Evolutionary conservation across 2,329 filamentous ascomycete species (phyloP).

Genomic region (Aspergillus ochraceoroseus): DNA sequence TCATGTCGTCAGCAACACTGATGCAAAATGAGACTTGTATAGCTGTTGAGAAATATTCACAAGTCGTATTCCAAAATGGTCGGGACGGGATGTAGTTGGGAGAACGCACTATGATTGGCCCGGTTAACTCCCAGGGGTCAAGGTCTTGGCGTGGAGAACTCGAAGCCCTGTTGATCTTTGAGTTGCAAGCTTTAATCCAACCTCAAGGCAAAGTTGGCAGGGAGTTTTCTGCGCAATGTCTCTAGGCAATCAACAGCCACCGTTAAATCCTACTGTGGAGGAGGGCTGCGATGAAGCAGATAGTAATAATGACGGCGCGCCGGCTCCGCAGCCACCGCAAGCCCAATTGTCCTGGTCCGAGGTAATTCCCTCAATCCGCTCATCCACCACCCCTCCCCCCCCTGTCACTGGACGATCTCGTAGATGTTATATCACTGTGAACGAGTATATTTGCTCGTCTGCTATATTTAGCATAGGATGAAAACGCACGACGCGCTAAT

Average conservation of each 20-base stretch:
- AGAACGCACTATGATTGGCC: conserved; percentile 3
- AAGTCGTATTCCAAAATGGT: too few species aligned
- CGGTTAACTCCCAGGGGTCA: neutral
- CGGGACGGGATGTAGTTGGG: neutral
- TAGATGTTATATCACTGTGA: neutral
- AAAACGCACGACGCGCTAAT: neutral
- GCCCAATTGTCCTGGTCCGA: conserved; percentile 20
- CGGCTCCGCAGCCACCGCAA: neutral
- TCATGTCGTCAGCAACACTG: too few species aligned
- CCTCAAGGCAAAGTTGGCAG: conserved; percentile 10
- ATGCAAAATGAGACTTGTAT: too few species aligned
- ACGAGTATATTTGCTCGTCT: too few species aligned
- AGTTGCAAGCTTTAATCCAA: conserved; percentile 14
- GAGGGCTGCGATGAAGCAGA: conserved; percentile 13
- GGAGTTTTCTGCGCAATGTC: conserved; percentile 9
- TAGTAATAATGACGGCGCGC: neutral
- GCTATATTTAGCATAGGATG: too few species aligned
- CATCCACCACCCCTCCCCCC: conserved; percentile 3
- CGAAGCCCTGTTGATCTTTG: neutral
- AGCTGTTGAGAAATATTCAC: too few species aligned
- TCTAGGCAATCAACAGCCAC: neutral
- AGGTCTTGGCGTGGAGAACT: conserved; percentile 11
- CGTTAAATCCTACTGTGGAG: conserved; percentile 20
- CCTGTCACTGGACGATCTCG: too few species aligned
- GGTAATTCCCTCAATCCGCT: too few species aligned